A percentile compares a stretch with the other conserved stretches of the same genome.
Evolutionary conservation across 805 yeast species (phyloP).

Genomic region (Candida tammaniensis): DNA sequence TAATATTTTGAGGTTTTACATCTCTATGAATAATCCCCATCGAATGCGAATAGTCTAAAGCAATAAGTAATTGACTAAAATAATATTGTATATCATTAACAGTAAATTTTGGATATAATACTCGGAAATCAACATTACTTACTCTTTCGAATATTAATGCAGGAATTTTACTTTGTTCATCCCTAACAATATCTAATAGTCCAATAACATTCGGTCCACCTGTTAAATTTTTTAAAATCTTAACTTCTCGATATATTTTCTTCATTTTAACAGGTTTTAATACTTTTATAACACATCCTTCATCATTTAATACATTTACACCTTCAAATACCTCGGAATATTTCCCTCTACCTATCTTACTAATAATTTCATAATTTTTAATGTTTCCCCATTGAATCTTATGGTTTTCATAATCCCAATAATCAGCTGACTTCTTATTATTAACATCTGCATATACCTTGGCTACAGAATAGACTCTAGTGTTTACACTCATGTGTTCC

Average conservation of each 20-base stretch:
- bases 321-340: slow-evolving; percentile 94
- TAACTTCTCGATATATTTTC: slow-evolving; percentile 88
- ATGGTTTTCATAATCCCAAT: slow-evolving; percentile 80
- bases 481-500: slow-evolving; percentile 22
- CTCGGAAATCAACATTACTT: slow-evolving; percentile 81
- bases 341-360: slow-evolving; percentile 88
- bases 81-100: slow-evolving; percentile 76
- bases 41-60: slow-evolving; percentile 85
- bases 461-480: slow-evolving; percentile 53
- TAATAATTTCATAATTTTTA: slow-evolving; percentile 78
- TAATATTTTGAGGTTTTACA: slow-evolving; percentile 90
- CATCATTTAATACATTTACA: slow-evolving; percentile 57
- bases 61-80: slow-evolving; percentile 76
- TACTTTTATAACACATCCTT: slow-evolving; percentile 81
- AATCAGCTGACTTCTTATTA: slow-evolving; percentile 67
- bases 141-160: slow-evolving; percentile 84
- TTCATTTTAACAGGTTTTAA: slow-evolving; percentile 90
- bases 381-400: slow-evolving; percentile 82
- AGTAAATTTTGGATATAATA: slow-evolving; percentile 76
- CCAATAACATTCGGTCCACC: slow-evolving; percentile 82
- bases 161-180: slow-evolving; percentile 80
- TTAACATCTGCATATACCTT: slow-evolving; percentile 82
- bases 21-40: slow-evolving; percentile 95
- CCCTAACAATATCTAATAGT: slow-evolving; percentile 82
- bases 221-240: slow-evolving; percentile 78